These are phyloP conservation scores for Solanum pimpinellifolium DNA, from an alignment of 257 asterid species.

Conservation along the genomic window DNA sequence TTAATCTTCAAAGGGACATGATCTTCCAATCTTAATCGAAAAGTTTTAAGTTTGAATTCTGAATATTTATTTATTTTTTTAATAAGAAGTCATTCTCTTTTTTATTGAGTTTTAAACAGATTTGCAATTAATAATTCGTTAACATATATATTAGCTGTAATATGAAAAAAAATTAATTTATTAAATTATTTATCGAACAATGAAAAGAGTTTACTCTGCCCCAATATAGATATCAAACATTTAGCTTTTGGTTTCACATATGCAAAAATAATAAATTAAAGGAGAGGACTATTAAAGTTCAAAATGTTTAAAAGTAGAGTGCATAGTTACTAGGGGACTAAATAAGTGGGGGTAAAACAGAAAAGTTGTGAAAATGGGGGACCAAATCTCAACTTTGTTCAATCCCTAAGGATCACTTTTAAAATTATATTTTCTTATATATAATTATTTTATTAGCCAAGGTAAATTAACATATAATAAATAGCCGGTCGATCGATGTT, in stretches of 20 bases:
- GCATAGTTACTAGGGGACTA: neutral
- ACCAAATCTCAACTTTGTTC: neutral
- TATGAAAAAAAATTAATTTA: too few relatives aligned
- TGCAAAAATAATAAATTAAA: neutral
- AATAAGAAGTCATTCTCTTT: too few relatives aligned
- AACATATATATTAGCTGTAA: too few relatives aligned
- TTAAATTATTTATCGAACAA: neutral
- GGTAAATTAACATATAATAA: neutral
- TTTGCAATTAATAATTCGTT: too few relatives aligned
- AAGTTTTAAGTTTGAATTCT: too few relatives aligned
- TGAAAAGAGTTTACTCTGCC: neutral
- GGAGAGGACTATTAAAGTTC: neutral
- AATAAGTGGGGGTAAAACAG: neutral
- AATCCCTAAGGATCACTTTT: neutral
- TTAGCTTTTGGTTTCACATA: neutral
- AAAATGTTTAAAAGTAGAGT: neutral
- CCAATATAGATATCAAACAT: neutral
- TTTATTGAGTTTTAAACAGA: too few relatives aligned
- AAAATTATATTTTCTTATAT: neutral
- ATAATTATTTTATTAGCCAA: too few relatives aligned
- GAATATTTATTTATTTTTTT: too few relatives aligned
- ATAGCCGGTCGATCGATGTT: too few relatives aligned
- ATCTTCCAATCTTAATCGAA: too few relatives aligned
- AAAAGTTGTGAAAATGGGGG: neutral
- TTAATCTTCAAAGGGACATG: too few relatives aligned